Conservation (phyloP, 2,329 filamentous ascomycete genomes). For the Colletotrichum trifolii region DNA sequence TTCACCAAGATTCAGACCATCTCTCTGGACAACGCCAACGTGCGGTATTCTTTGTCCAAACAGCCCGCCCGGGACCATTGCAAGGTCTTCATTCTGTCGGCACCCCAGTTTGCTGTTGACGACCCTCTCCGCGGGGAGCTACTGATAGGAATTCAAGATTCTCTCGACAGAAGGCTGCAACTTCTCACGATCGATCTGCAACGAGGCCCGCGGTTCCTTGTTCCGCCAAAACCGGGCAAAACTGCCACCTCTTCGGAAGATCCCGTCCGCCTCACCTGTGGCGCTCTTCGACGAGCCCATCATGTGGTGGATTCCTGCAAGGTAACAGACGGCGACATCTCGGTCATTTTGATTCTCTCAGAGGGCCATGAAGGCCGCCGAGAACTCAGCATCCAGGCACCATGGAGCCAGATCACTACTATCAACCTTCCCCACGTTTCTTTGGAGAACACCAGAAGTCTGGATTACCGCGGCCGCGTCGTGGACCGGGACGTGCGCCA, state of each 20-base stretch:
- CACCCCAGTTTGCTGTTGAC: constrained; percentile 66
- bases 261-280: constrained; percentile 56
- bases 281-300: constrained; percentile 68
- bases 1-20: constrained; percentile 78
- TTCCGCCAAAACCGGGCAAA: constrained; percentile 38
- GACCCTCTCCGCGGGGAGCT: constrained; percentile 65
- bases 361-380: constrained; percentile 71
- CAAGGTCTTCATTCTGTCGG: constrained; percentile 75
- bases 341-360: constrained; percentile 77
- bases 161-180: constrained; percentile 73
- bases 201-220: constrained; percentile 31
- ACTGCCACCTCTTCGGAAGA: constrained; percentile 42
- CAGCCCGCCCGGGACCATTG: constrained; percentile 64
- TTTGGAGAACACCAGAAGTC: constrained; percentile 67
- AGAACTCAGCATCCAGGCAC: constrained; percentile 78
- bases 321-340: constrained; percentile 72
- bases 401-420: constrained; percentile 78
- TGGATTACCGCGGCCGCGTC: constrained; percentile 66
- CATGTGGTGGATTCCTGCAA: constrained; percentile 80
- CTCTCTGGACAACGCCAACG: constrained; percentile 68
- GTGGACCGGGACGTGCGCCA: constrained; percentile 63
- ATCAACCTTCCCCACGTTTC: constrained; percentile 71
- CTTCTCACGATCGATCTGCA: constrained; percentile 70
- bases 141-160: constrained; percentile 77
- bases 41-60: constrained; percentile 68